Percentiles rank a stretch among this genome's conserved stretches.
Conservation (phyloP, 805 yeast genomes). For the Metschnikowia lunata region DNA sequence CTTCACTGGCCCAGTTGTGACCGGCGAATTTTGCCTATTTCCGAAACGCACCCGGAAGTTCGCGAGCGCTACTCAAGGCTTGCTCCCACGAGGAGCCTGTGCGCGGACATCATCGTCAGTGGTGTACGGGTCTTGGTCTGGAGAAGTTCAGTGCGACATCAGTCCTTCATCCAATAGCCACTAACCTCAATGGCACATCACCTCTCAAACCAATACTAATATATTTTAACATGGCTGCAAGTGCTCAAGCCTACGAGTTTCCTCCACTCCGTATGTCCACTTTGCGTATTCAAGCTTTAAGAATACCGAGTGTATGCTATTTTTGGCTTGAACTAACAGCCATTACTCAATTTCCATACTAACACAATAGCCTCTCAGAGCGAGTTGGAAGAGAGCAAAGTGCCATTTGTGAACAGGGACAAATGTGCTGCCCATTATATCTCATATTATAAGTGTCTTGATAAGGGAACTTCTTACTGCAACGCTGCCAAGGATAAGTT, state of each 20-base stretch:
- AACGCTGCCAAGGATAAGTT: constrained; percentile 37
- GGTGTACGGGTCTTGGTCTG: too few species aligned
- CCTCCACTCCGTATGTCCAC: constrained; percentile 40
- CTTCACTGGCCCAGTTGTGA: too few species aligned
- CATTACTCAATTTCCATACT: background rate
- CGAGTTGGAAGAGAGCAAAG: constrained; percentile 38
- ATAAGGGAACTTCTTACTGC: constrained; percentile 41
- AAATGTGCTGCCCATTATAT: constrained; percentile 42
- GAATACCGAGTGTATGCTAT: too few species aligned
- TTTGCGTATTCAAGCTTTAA: too few species aligned
- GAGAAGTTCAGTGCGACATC: constrained; percentile 4
- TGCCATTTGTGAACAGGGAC: constrained; percentile 43
- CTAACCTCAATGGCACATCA: background rate
- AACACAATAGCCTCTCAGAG: constrained; percentile 19
- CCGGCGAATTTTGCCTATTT: too few species aligned
- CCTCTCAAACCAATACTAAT: too few species aligned
- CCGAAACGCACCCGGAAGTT: too few species aligned
- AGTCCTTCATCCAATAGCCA: constrained; percentile 10
- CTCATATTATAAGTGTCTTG: constrained; percentile 40
- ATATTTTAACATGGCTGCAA: constrained; percentile 11
- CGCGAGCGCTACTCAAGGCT: too few species aligned
- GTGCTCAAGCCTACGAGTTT: constrained; percentile 25
- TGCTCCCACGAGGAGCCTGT: too few species aligned
- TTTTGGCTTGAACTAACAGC: background rate
- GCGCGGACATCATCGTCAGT: too few species aligned